phyloP scores from a whole-genome alignment of 2,329 filamentous ascomycete genomes.

The Fusarium burgessii region DNA sequence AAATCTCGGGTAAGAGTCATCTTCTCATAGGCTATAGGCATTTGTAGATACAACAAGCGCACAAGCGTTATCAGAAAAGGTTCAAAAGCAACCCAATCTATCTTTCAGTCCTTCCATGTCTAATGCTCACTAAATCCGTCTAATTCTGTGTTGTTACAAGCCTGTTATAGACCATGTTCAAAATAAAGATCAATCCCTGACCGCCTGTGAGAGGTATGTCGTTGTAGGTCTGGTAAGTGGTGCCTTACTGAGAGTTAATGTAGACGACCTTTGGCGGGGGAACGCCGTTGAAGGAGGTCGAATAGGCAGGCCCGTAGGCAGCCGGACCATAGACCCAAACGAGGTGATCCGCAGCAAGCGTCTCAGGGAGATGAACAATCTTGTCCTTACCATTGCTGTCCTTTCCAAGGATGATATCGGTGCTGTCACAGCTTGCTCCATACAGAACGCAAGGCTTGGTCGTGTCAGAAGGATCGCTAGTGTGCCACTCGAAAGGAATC shows the following conservation, averaged over 20 bases:
- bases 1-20: too few relatives aligned
- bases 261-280: not conserved
- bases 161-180: too few relatives aligned
- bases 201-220: too few relatives aligned
- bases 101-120: too few relatives aligned
- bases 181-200: too few relatives aligned
- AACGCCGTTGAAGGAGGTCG: not conserved
- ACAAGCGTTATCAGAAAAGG: too few relatives aligned
- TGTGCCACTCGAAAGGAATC: not conserved
- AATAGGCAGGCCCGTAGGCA: not conserved
- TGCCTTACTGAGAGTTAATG: not conserved
- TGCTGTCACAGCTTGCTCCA: not conserved
- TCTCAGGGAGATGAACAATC: not conserved
- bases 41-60: too few relatives aligned
- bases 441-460: not conserved
- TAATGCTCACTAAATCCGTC: too few relatives aligned
- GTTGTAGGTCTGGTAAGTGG: too few relatives aligned
- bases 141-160: too few relatives aligned
- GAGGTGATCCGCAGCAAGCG: not conserved
- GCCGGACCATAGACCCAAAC: not conserved
- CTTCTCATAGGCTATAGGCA: too few relatives aligned
- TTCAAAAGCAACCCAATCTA: too few relatives aligned
- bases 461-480: not conserved
- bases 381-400: not conserved
- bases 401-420: not conserved